Conservation (phyloP, 768 basidiomycete species). For the Suillus subaureus region DNA sequence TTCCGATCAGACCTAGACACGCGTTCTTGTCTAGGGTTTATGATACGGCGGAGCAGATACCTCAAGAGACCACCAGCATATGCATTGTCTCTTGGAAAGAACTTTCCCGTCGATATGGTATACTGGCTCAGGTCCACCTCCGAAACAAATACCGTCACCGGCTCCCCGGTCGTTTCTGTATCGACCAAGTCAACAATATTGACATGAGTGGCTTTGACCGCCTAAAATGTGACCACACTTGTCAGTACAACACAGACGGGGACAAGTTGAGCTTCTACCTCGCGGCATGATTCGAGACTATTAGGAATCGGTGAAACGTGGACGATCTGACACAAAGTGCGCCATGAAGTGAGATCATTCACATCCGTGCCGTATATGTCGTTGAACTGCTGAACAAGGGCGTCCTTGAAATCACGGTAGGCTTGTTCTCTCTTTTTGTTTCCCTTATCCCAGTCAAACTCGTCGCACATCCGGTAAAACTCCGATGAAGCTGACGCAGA, state of each 20-base stretch:
- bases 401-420: constrained; percentile 16
- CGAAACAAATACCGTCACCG: constrained; percentile 23
- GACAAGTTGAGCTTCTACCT: constrained; percentile 11
- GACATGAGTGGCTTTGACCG: constrained; percentile 27
- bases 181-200: constrained; percentile 36
- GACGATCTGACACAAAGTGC: constrained; percentile 21
- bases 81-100: constrained; percentile 32
- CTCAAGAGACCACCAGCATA: constrained; percentile 32
- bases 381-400: constrained; percentile 30
- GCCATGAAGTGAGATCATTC: constrained; percentile 20
- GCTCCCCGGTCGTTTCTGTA: constrained; percentile 10
- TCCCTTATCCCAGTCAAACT: neutral
- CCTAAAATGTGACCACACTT: constrained; percentile 12
- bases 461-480: constrained; percentile 18
- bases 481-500: constrained; percentile 22
- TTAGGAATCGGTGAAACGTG: constrained; percentile 20
- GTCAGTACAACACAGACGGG: neutral
- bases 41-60: constrained; percentile 28
- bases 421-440: neutral
- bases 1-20: neutral
- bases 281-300: constrained; percentile 18
- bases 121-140: constrained; percentile 26
- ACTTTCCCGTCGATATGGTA: constrained; percentile 19
- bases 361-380: constrained; percentile 22
- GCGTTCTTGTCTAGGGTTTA: constrained; percentile 8